A percentile compares a stretch with the other conserved stretches of the same genome.
Conservation (phyloP, 2,329 filamentous ascomycete genomes). For the Epicoccum nigrum region DNA sequence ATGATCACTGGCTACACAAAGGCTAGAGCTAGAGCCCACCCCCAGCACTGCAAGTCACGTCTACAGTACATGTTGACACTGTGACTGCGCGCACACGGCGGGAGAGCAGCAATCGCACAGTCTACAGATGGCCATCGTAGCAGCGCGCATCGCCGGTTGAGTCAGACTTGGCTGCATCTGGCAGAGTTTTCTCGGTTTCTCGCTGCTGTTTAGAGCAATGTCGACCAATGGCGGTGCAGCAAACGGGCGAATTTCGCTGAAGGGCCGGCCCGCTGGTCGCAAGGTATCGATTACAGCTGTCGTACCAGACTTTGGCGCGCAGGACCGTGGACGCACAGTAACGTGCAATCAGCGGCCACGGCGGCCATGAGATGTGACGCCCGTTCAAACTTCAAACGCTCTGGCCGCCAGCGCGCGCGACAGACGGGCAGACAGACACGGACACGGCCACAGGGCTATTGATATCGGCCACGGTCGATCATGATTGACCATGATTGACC, state of each 20-base stretch:
- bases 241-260: conserved; percentile 29
- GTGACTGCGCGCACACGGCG: conserved; percentile 17
- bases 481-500: too few relatives aligned
- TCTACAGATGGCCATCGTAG: not conserved
- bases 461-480: too few relatives aligned
- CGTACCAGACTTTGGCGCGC: conserved; percentile 26
- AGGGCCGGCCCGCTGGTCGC: conserved; percentile 42
- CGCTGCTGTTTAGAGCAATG: not conserved
- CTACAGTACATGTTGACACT: conserved; percentile 1
- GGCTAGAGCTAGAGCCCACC: not conserved
- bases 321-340: too few relatives aligned
- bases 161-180: conserved; percentile 23
- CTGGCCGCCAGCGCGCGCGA: not conserved
- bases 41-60: conserved; percentile 7
- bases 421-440: conserved; percentile 1
- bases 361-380: not conserved
- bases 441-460: not conserved
- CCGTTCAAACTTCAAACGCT: too few relatives aligned
- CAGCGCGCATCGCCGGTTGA: not conserved
- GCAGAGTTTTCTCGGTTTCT: conserved; percentile 31
- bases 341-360: too few relatives aligned
- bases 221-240: conserved; percentile 28
- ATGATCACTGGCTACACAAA: conserved; percentile 8
- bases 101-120: conserved; percentile 18
- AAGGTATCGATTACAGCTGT: conserved; percentile 37